Conservation (phyloP, 1,284 basidiomycete species). For the Cutaneotrichosporon sp. region DNA sequence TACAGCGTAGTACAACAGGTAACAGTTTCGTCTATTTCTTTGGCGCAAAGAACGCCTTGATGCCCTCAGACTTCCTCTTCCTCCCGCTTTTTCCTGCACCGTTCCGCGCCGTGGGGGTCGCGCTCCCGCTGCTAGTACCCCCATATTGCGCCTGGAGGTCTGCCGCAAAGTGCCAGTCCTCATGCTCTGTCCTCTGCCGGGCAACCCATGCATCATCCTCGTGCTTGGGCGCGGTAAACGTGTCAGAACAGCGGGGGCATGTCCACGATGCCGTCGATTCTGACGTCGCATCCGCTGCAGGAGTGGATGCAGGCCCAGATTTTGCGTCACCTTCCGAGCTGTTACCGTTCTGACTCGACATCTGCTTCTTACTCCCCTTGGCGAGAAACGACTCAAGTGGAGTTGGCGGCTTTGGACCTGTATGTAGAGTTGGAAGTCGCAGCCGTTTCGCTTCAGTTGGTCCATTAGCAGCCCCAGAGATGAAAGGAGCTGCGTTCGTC, state of each 20-base stretch:
- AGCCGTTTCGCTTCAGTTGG: conserved; percentile 27
- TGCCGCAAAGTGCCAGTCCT: conserved; percentile 79
- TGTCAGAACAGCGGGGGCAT: conserved; percentile 29
- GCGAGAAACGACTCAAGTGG: conserved; percentile 30
- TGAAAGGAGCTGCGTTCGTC: no score
- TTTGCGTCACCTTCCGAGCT: no score
- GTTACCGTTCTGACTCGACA: conserved; percentile 1
- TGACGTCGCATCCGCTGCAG: neutral
- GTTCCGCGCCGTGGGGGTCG: neutral
- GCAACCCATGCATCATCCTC: conserved; percentile 26
- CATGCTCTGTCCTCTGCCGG: conserved; percentile 63
- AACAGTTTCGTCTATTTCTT: no score
- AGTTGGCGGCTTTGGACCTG: conserved; percentile 19
- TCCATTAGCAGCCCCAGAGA: neutral
- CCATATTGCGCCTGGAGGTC: conserved; percentile 56
- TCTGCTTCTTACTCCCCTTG: neutral
- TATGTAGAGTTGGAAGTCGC: conserved; percentile 28
- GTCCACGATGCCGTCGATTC: neutral
- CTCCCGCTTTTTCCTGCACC: conserved; percentile 18
- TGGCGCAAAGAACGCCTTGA: conserved; percentile 67
- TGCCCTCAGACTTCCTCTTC: conserved; percentile 54
- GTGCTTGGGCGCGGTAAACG: conserved; percentile 13
- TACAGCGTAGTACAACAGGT: neutral
- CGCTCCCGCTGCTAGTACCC: neutral
- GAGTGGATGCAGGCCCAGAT: neutral